Evolutionary conservation across 192 early-diverging fungal species (phyloP).

Genomic region (Dimargaris cristalligena): DNA sequence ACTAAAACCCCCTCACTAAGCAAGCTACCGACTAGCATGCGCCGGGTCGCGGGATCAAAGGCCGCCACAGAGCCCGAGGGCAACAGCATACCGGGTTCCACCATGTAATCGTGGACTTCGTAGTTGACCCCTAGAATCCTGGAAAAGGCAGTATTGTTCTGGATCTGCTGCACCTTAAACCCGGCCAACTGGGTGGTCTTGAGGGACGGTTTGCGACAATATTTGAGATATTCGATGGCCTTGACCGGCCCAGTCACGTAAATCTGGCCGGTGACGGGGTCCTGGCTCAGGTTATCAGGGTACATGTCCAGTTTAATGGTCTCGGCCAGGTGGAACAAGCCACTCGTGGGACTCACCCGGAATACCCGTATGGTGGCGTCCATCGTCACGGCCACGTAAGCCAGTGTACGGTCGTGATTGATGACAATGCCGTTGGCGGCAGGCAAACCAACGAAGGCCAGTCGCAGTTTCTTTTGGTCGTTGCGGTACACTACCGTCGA

Average conservation of each 20-base stretch:
- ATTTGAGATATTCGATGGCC: constrained; percentile 15
- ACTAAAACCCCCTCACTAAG: background rate
- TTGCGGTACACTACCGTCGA: constrained; percentile 21
- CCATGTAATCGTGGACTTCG: background rate
- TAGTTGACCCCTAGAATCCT: background rate
- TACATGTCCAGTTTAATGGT: constrained; percentile 20
- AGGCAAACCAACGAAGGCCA: constrained; percentile 16
- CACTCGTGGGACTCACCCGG: constrained; percentile 1
- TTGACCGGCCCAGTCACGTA: constrained; percentile 22
- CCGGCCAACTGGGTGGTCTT: constrained; percentile 16
- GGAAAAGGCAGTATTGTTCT: background rate
- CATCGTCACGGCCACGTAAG: constrained; percentile 23
- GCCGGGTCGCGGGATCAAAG: background rate
- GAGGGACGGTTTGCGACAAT: constrained; percentile 17
- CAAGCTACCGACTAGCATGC: background rate
- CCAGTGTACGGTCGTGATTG: constrained; percentile 13
- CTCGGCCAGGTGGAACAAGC: constrained; percentile 13
- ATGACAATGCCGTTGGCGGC: constrained; percentile 28
- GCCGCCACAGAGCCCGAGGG: background rate
- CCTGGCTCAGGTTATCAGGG: constrained; percentile 16
- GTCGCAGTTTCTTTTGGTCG: constrained; percentile 14
- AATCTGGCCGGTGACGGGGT: constrained; percentile 20
- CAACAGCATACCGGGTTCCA: background rate
- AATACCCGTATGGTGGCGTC: constrained; percentile 23
- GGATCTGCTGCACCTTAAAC: background rate